Conservation (phyloP, 768 basidiomycete species). For the Trametes meyenii region DNA sequence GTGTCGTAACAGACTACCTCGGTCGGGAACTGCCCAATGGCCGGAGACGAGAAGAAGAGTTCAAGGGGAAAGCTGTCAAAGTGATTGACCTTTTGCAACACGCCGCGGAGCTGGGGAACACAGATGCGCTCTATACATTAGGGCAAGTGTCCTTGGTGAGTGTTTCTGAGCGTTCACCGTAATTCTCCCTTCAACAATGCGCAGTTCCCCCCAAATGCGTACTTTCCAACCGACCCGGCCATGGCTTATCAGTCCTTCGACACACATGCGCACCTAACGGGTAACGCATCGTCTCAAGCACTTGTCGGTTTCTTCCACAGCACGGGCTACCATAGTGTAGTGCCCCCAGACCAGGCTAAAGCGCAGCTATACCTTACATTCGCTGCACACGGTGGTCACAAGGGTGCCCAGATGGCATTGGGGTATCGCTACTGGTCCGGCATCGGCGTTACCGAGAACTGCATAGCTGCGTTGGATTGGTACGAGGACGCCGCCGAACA, state of each 20-base stretch:
- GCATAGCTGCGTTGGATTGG: constrained; percentile 81
- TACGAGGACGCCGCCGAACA: constrained; percentile 90
- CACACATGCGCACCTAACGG: constrained; percentile 66
- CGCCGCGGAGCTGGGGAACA: constrained; percentile 77
- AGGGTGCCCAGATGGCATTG: constrained; percentile 89
- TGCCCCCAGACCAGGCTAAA: constrained; percentile 70
- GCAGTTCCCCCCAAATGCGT: constrained; percentile 73
- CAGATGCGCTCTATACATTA: constrained; percentile 70
- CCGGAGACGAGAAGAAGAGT: constrained; percentile 65
- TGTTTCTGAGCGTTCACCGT: constrained; percentile 5
- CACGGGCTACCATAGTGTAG: constrained; percentile 73
- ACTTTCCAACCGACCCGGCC: constrained; percentile 63
- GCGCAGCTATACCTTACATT: constrained; percentile 95
- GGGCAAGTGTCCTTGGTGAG: constrained; percentile 70
- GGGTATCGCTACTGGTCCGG: constrained; percentile 97
- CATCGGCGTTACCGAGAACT: constrained; percentile 88
- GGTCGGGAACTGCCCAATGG: constrained; percentile 41
- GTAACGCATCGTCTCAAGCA: constrained; percentile 87
- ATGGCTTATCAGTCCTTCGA: constrained; percentile 66
- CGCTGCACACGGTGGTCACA: constrained; percentile 84
- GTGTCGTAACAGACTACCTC: constrained; percentile 44
- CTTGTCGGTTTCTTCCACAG: constrained; percentile 87
- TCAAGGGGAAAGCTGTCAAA: constrained; percentile 73
- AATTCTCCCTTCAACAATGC: neutral
- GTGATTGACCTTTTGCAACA: constrained; percentile 80